Evolutionary conservation across 164 flowering plant genomes (phyloP).

Genomic region (Tetrastigma voinierianum): DNA sequence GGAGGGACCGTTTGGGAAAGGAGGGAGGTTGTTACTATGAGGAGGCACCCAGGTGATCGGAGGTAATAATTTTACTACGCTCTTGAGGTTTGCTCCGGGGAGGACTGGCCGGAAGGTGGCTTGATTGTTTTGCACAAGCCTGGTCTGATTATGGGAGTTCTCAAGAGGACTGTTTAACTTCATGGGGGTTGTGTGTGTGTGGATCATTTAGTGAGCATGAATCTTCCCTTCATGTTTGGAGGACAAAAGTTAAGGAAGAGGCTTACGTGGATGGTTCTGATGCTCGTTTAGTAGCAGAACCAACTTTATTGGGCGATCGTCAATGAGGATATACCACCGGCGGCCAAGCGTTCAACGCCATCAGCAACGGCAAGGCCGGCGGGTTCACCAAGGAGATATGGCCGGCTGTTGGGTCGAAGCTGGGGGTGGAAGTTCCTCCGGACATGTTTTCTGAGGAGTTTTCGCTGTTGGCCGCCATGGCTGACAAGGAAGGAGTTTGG

Average conservation of each 20-base stretch:
- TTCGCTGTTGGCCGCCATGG: constrained; percentile 39
- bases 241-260: constrained; percentile 80
- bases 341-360: constrained; percentile 66
- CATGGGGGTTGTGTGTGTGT: constrained; percentile 79
- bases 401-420: constrained; percentile 48
- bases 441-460: constrained; percentile 39
- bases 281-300: constrained; percentile 76
- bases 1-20: constrained; percentile 16
- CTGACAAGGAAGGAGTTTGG: constrained; percentile 52
- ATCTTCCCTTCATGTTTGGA: constrained; percentile 80
- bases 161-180: constrained; percentile 55
- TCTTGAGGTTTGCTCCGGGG: constrained; percentile 67
- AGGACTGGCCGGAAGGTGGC: constrained; percentile 37
- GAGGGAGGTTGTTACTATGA: constrained; percentile 22
- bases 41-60: constrained; percentile 52
- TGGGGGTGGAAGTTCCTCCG: constrained; percentile 34
- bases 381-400: constrained; percentile 60
- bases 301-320: constrained; percentile 83
- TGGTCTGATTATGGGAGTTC: constrained; percentile 77
- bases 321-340: constrained; percentile 14
- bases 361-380: constrained; percentile 68
- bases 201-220: constrained; percentile 63
- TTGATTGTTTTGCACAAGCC: constrained; percentile 90
- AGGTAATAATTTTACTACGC: constrained; percentile 56
- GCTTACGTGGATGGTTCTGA: constrained; percentile 67